A percentile compares a stretch with the other conserved stretches of the same genome.
Evolutionary conservation across 2,329 filamentous ascomycete genomes (phyloP).

Genomic region (Arthrobotrys sinensis): DNA sequence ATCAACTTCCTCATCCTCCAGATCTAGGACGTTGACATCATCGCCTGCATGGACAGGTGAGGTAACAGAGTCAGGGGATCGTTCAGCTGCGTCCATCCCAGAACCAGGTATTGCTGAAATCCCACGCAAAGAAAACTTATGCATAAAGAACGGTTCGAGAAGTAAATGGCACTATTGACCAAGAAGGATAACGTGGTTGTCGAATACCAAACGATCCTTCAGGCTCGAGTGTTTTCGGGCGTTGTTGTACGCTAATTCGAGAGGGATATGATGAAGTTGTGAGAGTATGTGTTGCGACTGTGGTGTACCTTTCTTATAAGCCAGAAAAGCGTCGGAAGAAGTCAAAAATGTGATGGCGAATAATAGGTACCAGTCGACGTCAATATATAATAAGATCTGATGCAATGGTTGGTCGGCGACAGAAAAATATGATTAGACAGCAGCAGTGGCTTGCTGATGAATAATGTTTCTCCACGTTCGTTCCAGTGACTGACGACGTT

Average conservation of each 20-base stretch:
- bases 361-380: background rate
- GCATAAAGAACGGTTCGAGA: constrained; percentile 36
- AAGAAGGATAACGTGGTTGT: constrained; percentile 2
- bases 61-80: constrained; percentile 59
- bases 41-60: constrained; percentile 57
- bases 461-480: constrained; percentile 24
- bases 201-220: constrained; percentile 1
- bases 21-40: constrained; percentile 55
- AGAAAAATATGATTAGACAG: constrained; percentile 32
- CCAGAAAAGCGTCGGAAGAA: background rate
- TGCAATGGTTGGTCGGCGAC: constrained; percentile 20
- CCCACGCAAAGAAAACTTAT: constrained; percentile 53
- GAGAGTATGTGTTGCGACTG: constrained; percentile 41
- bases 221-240: background rate
- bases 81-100: constrained; percentile 60
- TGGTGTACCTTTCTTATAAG: constrained; percentile 13
- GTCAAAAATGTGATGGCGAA: constrained; percentile 11
- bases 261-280: constrained; percentile 1
- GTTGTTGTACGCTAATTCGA: constrained; percentile 12
- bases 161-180: background rate
- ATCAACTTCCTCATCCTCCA: constrained; percentile 78
- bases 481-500: constrained; percentile 46
- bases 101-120: constrained; percentile 57
- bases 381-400: constrained; percentile 28
- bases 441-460: constrained; percentile 35